Base-by-base conservation (phyloP, 2,329 filamentous ascomycete species). In the Paecilomyces niveus region DNA sequence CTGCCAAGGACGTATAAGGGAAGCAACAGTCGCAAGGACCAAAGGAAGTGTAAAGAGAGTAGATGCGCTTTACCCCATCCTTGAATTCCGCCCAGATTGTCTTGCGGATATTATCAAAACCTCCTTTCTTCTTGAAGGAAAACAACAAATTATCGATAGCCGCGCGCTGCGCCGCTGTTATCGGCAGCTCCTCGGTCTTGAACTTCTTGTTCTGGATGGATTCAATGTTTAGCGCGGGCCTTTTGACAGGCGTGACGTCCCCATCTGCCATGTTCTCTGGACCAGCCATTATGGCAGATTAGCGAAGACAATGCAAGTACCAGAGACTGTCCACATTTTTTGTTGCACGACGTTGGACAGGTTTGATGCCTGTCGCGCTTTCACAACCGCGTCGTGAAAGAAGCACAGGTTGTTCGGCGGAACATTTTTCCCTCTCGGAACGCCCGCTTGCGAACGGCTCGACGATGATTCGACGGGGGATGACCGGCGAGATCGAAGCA, bases 91-190 rank as follows among this genome's bases (percentile, higher is more conserved):
- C 78, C 76, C 84, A 85, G 2, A 85, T 74, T 59, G 82, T 79
- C 70, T 86, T 87, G 59, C 85, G 81, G 57, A 87, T 73, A 54
- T 74, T 76, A 68, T 88, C 85, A 65, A 86, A 88, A 58, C 84
- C 83, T 62, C 85, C 85, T 70, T 85, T 86, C 72, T 87, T 87
- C 72, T 86, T 86, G 70, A 86, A 86, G 0, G 82, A 83, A 67
- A 85, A 80, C 18, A 86, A 76, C 52, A 88, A 77, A 63, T 78
- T 78, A 68, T 87, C 84, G 57, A 88, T 85, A 24, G 80, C 79
- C 6, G 79, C 75, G 61, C 83, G 81, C 68, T 87, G 84, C 35
- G 79, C 72, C 57, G 82, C 78, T 24, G 81, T 80, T 32, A 87
- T 75, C 2, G 85, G 85, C 26, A 88, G 76, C 62, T 88, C 85